phyloP scores from a whole-genome alignment of 2,329 filamentous ascomycete genomes.

The Phaeosphaeria sp. region DNA sequence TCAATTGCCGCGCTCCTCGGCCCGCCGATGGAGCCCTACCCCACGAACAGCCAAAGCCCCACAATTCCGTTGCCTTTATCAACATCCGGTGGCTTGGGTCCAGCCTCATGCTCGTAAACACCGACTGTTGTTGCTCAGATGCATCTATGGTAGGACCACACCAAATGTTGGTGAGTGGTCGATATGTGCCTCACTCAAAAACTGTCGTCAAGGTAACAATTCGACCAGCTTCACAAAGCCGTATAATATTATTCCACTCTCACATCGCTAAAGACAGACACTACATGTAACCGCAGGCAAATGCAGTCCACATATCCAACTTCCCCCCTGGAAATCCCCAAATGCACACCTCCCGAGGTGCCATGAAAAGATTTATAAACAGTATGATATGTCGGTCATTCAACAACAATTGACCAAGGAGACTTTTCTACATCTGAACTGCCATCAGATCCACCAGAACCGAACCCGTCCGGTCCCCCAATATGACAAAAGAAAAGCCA shows the following conservation, averaged over 20 bases:
- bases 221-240: not conserved
- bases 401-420: not conserved
- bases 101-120: not conserved
- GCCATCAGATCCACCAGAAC: conserved; percentile 1
- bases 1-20: conserved; percentile 36
- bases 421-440: not conserved
- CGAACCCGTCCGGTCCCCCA: not conserved
- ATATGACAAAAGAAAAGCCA: conserved; percentile 3
- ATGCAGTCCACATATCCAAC: not conserved
- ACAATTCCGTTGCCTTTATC: conserved; percentile 19
- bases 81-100: conserved; percentile 6
- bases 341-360: not conserved
- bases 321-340: not conserved
- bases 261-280: conserved; percentile 5
- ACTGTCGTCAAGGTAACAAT: not conserved
- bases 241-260: not conserved
- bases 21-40: conserved; percentile 8
- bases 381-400: not conserved
- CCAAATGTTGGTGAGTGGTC: too few relatives aligned
- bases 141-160: not conserved
- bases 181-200: too few relatives aligned
- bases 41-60: conserved; percentile 20
- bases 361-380: not conserved
- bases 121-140: not conserved
- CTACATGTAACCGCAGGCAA: not conserved